Evolutionary conservation across 2,329 filamentous ascomycete genomes (phyloP).

Genomic region (Nigrograna mackinnonii): DNA sequence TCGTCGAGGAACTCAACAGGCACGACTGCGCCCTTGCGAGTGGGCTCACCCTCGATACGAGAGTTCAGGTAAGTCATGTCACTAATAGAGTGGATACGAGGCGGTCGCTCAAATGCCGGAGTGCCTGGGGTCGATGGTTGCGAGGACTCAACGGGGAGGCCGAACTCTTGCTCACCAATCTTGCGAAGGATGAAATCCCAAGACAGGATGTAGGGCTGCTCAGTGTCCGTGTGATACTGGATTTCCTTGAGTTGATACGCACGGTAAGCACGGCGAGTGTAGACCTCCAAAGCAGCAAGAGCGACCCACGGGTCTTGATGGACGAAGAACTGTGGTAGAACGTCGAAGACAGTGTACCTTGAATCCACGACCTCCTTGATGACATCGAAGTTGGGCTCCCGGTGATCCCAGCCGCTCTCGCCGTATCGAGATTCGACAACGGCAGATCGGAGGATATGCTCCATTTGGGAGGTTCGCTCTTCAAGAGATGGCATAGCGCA

Average conservation of each 20-base stretch:
- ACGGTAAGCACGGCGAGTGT: slow-evolving; percentile 94
- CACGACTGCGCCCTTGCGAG: slow-evolving; percentile 90
- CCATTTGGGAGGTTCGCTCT: slow-evolving; percentile 94
- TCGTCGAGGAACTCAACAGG: slow-evolving; percentile 94
- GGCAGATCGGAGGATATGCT: slow-evolving; percentile 94
- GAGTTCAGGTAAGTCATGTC: slow-evolving; percentile 89
- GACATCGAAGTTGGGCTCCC: slow-evolving; percentile 85
- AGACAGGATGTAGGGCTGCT: slow-evolving; percentile 78
- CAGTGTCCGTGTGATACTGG: slow-evolving; percentile 79
- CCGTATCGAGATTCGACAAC: slow-evolving; percentile 97
- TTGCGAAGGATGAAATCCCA: slow-evolving; percentile 98
- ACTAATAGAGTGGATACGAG: slow-evolving; percentile 91
- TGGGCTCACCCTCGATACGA: slow-evolving; percentile 72
- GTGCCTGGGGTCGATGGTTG: slow-evolving; percentile 73
- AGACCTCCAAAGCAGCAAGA: slow-evolving; percentile 91
- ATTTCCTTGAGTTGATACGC: slow-evolving; percentile 90
- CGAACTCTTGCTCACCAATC: slow-evolving; percentile 89
- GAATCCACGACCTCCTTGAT: slow-evolving; percentile 99
- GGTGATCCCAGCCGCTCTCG: slow-evolving; percentile 94
- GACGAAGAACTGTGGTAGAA: slow-evolving; percentile 91
- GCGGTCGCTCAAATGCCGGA: slow-evolving; percentile 67
- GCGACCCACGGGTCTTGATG: slow-evolving; percentile 95
- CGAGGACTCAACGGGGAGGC: slow-evolving; percentile 76
- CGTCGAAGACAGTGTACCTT: slow-evolving; percentile 97
- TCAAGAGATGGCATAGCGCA: slow-evolving; percentile 94